These are phyloP conservation scores for Vicia faba DNA, from an alignment of 306 rosid genomes.

Conservation along the genomic window DNA sequence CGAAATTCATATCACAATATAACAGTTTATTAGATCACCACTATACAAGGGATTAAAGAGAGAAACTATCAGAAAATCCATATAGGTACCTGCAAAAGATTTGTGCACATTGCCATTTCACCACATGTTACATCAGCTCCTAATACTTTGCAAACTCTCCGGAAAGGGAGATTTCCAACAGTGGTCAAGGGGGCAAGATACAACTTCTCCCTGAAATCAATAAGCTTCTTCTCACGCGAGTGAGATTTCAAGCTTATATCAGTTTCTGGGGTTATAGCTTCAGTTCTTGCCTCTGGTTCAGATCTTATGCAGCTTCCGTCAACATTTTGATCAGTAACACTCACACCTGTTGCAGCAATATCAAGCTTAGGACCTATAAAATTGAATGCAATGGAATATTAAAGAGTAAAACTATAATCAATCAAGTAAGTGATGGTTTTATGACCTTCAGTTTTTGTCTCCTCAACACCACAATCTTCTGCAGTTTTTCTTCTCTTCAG, in stretches of 20 bases:
- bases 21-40: neutral
- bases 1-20: constrained; percentile 1
- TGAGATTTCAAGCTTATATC: constrained; percentile 67
- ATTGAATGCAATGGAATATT: constrained; percentile 28
- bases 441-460: constrained; percentile 62
- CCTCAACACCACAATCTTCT: constrained; percentile 38
- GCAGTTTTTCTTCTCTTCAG: constrained; percentile 66
- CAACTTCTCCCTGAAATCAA: constrained; percentile 83
- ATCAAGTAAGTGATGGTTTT: constrained; percentile 13
- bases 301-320: constrained; percentile 43
- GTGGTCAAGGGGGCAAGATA: constrained; percentile 98
- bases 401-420: constrained; percentile 14
- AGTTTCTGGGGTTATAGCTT: constrained; percentile 48
- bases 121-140: constrained; percentile 94
- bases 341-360: constrained; percentile 45
- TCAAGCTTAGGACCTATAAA: constrained; percentile 30
- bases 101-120: constrained; percentile 99
- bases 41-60: constrained; percentile 3
- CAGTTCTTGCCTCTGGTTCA: constrained; percentile 47
- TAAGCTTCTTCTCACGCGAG: constrained; percentile 81
- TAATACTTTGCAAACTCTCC: constrained; percentile 92
- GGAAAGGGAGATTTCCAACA: constrained; percentile 95
- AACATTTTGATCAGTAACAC: constrained; percentile 40
- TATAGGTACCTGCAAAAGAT: constrained; percentile 79
- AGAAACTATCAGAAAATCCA: constrained; percentile 35